Conservation (phyloP, 2,329 filamentous ascomycete species). For the Diaporthe eres region DNA sequence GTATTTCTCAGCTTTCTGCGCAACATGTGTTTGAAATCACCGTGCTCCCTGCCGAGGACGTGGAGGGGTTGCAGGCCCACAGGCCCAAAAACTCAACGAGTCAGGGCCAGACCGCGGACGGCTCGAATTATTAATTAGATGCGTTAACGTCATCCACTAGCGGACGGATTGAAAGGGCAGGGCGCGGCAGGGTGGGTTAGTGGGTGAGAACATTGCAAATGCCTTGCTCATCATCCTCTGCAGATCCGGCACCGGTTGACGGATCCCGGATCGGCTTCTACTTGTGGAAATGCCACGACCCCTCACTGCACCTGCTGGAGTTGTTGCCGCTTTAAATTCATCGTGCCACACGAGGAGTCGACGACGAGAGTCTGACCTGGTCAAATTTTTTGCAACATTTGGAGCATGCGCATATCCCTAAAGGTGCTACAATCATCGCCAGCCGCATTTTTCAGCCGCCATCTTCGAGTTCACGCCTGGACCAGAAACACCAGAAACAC, state of each 20-base stretch:
- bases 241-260: slow-evolving; percentile 13
- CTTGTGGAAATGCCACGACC: not conserved
- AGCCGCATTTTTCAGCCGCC: not conserved
- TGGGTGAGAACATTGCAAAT: not conserved
- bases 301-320: not conserved
- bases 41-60: not conserved
- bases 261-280: not conserved
- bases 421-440: not conserved
- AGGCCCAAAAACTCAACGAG: not conserved
- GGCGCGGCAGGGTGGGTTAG: not conserved
- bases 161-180: not conserved
- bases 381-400: not conserved
- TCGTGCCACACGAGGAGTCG: not conserved
- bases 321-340: not conserved
- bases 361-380: too few relatives aligned
- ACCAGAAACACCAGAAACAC: not conserved
- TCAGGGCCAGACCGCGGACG: not conserved
- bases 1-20: slow-evolving; percentile 18
- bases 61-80: not conserved
- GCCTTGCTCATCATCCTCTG: not conserved
- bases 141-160: not conserved
- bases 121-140: slow-evolving; percentile 10
- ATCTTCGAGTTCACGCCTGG: not conserved
- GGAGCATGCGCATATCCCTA: not conserved
- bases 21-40: slow-evolving; percentile 18